Evolutionary conservation across 768 basidiomycete genomes (phyloP).

Genomic region (Boletus vinaceobasis): DNA sequence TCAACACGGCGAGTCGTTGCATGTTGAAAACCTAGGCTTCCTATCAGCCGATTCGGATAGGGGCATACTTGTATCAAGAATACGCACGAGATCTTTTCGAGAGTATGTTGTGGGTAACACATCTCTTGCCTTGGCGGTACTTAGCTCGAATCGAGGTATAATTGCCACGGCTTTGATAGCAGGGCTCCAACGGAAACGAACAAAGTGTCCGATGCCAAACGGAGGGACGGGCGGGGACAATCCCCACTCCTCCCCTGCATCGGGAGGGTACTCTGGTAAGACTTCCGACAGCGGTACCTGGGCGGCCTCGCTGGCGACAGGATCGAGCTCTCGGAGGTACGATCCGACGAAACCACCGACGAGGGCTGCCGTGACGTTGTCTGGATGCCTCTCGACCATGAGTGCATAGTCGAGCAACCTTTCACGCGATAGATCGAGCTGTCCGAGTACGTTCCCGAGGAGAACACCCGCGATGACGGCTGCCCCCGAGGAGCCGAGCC

Average conservation of each 20-base stretch:
- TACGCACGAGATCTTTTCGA: constrained; percentile 78
- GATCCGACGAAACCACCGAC: constrained; percentile 97
- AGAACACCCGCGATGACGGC: constrained; percentile 98
- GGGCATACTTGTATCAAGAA: neutral
- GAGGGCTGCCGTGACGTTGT: constrained; percentile 97
- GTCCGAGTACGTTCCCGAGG: constrained; percentile 79
- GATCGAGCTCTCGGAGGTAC: constrained; percentile 87
- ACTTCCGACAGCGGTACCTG: constrained; percentile 95
- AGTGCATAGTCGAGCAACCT: constrained; percentile 93
- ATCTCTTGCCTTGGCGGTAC: constrained; percentile 89
- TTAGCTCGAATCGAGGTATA: constrained; percentile 92
- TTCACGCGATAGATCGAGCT: constrained; percentile 60
- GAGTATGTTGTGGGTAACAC: constrained; percentile 85
- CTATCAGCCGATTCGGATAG: neutral
- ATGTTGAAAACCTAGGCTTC: constrained; percentile 88
- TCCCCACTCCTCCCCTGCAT: constrained; percentile 93
- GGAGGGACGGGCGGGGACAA: constrained; percentile 85
- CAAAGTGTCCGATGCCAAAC: constrained; percentile 87
- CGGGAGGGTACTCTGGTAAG: constrained; percentile 89
- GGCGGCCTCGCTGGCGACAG: constrained; percentile 74
- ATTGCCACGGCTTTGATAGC: constrained; percentile 90
- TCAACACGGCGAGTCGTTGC: constrained; percentile 92
- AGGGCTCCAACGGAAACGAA: constrained; percentile 82
- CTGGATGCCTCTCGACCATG: constrained; percentile 99
- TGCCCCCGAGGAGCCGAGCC: constrained; percentile 95